Evolutionary conservation across 306 rosid species (phyloP), one percentile per base, ranked within the genome.

Genomic region (Phaseolus lunatus): DNA sequence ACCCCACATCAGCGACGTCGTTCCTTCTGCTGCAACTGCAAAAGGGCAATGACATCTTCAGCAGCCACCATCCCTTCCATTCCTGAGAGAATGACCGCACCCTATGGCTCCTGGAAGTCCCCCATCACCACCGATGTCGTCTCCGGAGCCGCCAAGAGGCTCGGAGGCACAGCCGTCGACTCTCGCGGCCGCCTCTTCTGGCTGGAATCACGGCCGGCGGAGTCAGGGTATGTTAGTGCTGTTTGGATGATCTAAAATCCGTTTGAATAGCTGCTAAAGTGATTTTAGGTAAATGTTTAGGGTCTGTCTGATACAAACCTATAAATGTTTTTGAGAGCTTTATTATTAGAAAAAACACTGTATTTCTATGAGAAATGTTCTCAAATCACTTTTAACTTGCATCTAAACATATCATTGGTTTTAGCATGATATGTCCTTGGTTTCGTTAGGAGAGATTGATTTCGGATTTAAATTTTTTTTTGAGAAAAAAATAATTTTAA

Each of bases 91-190:
- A 50, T 76, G 50, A 29, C 85, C 8, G 89, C 96, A 33, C 97
- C 97, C 0, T 95, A 88, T 63, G 99, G 99, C 31, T 87, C 99
- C 4, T 92, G 99, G 99, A 91, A 86, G 67, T 95, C 99, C 19
- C 94, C 97, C 7, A 85, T 95, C 86, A 87, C 97, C 37, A 84
- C 98, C 52, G 98, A 92, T 19, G 91, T 86, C 47, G 98, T 95
- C 74, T 90, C 96, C 53, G 99, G 97, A 29, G 82, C 99, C 18
- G 84, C 94, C 49, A 95, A 92, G 85, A 58, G 76, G 1, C 97
- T 95, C 63, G 98, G 88, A 0, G 98, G 98, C 18, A 86, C 94
- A 27, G 91, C 98, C 73, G 80, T 92, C 9, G 94, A 91, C 9
- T 67, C 76, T 14, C 77, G 24, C 14, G 99, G 96, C 53, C 90